Percentiles rank a stretch among this genome's conserved stretches.
Conservation (phyloP, 2,329 filamentous ascomycete species). For the Ophiostoma australiae region DNA sequence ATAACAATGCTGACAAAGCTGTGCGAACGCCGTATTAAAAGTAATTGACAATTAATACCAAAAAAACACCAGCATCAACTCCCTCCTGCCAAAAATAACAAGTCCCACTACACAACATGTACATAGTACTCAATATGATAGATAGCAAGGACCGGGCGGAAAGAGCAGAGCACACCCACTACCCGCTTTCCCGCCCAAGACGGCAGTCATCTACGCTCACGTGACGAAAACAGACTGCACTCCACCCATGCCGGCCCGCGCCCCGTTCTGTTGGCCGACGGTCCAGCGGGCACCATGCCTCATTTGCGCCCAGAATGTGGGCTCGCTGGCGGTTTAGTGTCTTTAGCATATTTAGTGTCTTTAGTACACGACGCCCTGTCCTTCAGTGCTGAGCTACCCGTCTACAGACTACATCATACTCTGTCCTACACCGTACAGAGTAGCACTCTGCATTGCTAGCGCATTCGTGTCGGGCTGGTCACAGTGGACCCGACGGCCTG, state of each 20-base stretch:
- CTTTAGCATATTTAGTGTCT: constrained; percentile 16
- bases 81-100: not conserved
- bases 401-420: not conserved
- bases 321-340: constrained; percentile 7
- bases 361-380: not conserved
- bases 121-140: not conserved
- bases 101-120: too few species aligned
- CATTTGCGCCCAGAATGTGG: constrained; percentile 24
- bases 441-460: too few species aligned
- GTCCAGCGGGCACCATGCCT: constrained; percentile 27
- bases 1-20: not conserved
- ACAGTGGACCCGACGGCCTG: constrained; percentile 11
- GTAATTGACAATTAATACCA: not conserved
- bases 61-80: not conserved
- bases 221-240: constrained; percentile 25
- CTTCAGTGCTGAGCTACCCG: not conserved
- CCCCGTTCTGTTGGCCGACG: constrained; percentile 25
- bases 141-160: not conserved
- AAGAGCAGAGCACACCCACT: not conserved
- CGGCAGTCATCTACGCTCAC: constrained; percentile 24
- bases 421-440: too few species aligned
- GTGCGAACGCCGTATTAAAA: not conserved
- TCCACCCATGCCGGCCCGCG: constrained; percentile 24
- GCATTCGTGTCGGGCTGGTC: not conserved
- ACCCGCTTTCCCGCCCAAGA: constrained; percentile 4